phyloP scores from a whole-genome alignment of 2,329 filamentous ascomycete genomes.

The Aspergillus latus region DNA sequence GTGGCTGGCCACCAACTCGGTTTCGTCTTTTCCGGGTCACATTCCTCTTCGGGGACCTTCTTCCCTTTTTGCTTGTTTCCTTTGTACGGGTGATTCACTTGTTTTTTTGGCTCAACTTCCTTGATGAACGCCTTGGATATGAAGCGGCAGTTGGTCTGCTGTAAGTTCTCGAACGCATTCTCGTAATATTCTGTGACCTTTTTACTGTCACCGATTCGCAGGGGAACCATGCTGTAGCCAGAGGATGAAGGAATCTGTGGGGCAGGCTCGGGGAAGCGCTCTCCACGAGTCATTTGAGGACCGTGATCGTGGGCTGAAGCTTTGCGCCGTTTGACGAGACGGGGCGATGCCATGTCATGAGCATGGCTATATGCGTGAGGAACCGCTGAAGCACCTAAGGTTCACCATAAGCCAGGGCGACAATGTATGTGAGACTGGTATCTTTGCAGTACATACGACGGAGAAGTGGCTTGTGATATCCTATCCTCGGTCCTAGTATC shows the following conservation, averaged over 20 bases:
- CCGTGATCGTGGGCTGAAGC: conserved; percentile 20
- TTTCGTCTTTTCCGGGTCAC: conserved; percentile 47
- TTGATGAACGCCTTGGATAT: conserved; percentile 50
- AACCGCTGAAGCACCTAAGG: conserved; percentile 15
- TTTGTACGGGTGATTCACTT: conserved; percentile 51
- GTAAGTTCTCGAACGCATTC: conserved; percentile 43
- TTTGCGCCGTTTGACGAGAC: conserved; percentile 34
- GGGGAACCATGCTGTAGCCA: conserved; percentile 28
- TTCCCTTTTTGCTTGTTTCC: conserved; percentile 42
- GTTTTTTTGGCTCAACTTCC: conserved; percentile 49
- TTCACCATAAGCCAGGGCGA: conserved; percentile 2
- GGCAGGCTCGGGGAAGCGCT: conserved; percentile 26
- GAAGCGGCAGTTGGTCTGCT: conserved; percentile 48
- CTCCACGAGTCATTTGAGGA: conserved; percentile 21
- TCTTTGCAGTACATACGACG: conserved; percentile 27
- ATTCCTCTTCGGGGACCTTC: conserved; percentile 38
- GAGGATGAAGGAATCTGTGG: conserved; percentile 24
- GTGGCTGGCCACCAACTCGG: conserved; percentile 47
- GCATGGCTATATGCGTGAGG: conserved; percentile 18
- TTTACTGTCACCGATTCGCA: conserved; percentile 41
- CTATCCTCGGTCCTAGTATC: conserved; percentile 32
- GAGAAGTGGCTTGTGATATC: conserved; percentile 28
- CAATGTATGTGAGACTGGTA: background rate
- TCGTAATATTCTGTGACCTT: conserved; percentile 43
- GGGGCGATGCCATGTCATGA: conserved; percentile 17